Conservation (phyloP, 2,329 filamentous ascomycete genomes). For the Fusarium oxysporum region DNA sequence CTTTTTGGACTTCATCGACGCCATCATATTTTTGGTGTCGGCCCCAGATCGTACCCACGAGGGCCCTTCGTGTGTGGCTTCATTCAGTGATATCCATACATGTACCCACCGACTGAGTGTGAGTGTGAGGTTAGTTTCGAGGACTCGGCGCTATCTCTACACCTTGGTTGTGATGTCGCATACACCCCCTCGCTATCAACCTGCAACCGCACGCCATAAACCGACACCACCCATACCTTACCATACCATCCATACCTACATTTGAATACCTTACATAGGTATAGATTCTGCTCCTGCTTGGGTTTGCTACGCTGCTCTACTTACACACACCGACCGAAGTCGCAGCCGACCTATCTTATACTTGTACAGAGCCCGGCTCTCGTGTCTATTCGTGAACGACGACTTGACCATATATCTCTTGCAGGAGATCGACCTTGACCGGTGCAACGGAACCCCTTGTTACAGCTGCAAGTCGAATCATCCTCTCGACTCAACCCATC, state of each 20-base stretch:
- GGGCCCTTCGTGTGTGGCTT: constrained; percentile 19
- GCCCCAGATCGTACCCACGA: constrained; percentile 39
- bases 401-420: constrained; percentile 25
- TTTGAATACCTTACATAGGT: constrained; percentile 20
- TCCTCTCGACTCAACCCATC: constrained; percentile 9
- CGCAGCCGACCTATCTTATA: constrained; percentile 30
- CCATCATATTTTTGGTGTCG: constrained; percentile 30
- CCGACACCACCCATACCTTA: constrained; percentile 38
- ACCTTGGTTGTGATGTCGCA: constrained; percentile 21
- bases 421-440: constrained; percentile 42
- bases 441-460: constrained; percentile 35
- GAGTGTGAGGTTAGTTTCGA: constrained; percentile 26
- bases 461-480: constrained; percentile 19
- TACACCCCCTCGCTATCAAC: constrained; percentile 37
- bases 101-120: constrained; percentile 6
- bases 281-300: constrained; percentile 20
- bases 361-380: constrained; percentile 17
- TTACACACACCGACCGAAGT: constrained; percentile 40
- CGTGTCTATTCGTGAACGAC: constrained; percentile 25
- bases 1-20: constrained; percentile 40
- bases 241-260: constrained; percentile 9
- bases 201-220: constrained; percentile 41
- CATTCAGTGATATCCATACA: constrained; percentile 22
- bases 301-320: constrained; percentile 17
- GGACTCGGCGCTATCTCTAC: constrained; percentile 34